phyloP scores from a whole-genome alignment of 768 basidiomycete genomes.

The Suillus sp. region DNA sequence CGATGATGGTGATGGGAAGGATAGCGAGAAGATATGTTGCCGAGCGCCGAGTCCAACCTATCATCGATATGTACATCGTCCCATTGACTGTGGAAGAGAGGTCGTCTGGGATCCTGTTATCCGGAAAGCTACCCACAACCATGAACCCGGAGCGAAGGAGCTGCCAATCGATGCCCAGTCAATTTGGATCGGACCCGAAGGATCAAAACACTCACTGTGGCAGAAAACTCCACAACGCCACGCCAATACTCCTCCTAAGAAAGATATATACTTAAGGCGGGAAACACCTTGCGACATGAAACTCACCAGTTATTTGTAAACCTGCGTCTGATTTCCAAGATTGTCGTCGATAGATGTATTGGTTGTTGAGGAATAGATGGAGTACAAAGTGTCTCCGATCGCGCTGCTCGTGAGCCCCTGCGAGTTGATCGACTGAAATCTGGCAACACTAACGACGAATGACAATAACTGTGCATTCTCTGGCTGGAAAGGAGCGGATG shows the following conservation, averaged over 20 bases:
- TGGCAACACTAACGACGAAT: constrained; percentile 16
- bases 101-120: neutral
- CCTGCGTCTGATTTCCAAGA: neutral
- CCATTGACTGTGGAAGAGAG: constrained; percentile 5
- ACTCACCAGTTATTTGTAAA: constrained; percentile 15
- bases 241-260: constrained; percentile 19
- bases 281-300: neutral
- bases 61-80: constrained; percentile 7
- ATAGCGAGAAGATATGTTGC: constrained; percentile 11
- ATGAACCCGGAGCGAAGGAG: constrained; percentile 13
- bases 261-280: neutral
- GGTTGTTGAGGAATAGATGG: constrained; percentile 11
- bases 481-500: neutral
- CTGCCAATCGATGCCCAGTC: neutral
- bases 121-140: constrained; percentile 1
- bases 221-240: constrained; percentile 22
- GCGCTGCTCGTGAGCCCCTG: constrained; percentile 19
- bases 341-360: neutral
- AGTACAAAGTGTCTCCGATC: constrained; percentile 23
- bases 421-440: constrained; percentile 14
- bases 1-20: constrained; percentile 5
- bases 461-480: constrained; percentile 12
- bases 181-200: neutral
- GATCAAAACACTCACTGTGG: constrained; percentile 13
- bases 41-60: constrained; percentile 8